phyloP scores from a whole-genome alignment of 331 rosid genomes.

The Prunus yedoensis region DNA sequence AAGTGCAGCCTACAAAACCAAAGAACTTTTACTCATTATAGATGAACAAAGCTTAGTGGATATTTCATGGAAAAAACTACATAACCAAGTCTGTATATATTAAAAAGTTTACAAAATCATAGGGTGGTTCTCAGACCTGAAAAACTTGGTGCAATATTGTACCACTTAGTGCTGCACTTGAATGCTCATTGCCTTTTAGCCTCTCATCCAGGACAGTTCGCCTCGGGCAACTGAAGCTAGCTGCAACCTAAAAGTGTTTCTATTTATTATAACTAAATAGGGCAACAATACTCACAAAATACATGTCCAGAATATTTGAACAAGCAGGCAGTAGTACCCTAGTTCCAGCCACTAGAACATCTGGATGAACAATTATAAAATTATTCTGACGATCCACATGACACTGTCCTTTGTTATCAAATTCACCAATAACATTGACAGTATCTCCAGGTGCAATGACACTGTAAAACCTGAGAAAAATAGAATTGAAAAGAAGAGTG shows the following conservation, averaged over 20 bases:
- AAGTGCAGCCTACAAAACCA: slow-evolving; percentile 70
- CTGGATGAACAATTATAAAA: slow-evolving; percentile 79
- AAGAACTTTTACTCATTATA: slow-evolving; percentile 11
- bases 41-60: slow-evolving; percentile 1
- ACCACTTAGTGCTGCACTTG: slow-evolving; percentile 73
- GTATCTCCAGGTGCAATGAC: slow-evolving; percentile 87
- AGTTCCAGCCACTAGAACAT: slow-evolving; percentile 76
- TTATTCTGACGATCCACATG: slow-evolving; percentile 63
- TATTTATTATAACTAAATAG: slow-evolving; percentile 25
- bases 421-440: slow-evolving; percentile 78
- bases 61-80: background rate
- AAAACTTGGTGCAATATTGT: slow-evolving; percentile 88
- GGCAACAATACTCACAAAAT: background rate
- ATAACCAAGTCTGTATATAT: background rate
- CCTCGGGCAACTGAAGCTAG: slow-evolving; percentile 76
- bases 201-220: slow-evolving; percentile 92
- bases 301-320: slow-evolving; percentile 21
- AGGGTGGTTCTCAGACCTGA: slow-evolving; percentile 43
- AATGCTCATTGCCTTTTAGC: slow-evolving; percentile 67
- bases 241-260: slow-evolving; percentile 62
- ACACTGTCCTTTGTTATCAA: slow-evolving; percentile 66
- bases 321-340: slow-evolving; percentile 57
- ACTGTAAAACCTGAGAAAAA: slow-evolving; percentile 59
- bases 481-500: background rate
- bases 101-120: background rate